These are phyloP conservation scores for Marasmius sp. DNA, from an alignment of 1,284 basidiomycete species.

Conservation along the genomic window DNA sequence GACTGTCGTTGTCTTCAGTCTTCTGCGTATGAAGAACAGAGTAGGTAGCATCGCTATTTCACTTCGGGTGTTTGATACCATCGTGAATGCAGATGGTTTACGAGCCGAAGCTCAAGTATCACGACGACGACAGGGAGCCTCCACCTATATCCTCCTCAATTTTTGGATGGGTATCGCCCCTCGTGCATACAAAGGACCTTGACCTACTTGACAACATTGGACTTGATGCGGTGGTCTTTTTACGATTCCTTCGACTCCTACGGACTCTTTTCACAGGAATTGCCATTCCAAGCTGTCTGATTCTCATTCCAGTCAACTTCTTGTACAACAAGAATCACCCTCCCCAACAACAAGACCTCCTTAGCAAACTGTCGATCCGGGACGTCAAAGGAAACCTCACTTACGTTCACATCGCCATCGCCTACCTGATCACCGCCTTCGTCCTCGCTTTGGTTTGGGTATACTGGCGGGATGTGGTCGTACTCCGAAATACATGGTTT, in stretches of 20 bases:
- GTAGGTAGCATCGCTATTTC: conserved; percentile 31
- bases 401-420: conserved; percentile 74
- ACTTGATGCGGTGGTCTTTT: conserved; percentile 90
- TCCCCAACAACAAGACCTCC: conserved; percentile 49
- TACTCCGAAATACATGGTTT: conserved; percentile 69
- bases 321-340: conserved; percentile 62
- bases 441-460: conserved; percentile 65
- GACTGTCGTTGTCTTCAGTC: conserved; percentile 70
- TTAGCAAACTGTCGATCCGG: conserved; percentile 79
- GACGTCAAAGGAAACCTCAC: conserved; percentile 68
- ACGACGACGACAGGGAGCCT: conserved; percentile 77
- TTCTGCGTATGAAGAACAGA: conserved; percentile 80
- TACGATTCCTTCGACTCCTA: conserved; percentile 89
- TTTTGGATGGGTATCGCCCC: conserved; percentile 87
- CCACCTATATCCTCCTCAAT: conserved; percentile 81
- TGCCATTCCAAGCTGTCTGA: conserved; percentile 64
- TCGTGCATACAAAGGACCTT: conserved; percentile 82
- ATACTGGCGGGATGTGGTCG: conserved; percentile 76
- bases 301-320: conserved; percentile 82
- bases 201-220: conserved; percentile 90
- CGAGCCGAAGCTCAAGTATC: conserved; percentile 87
- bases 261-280: conserved; percentile 76
- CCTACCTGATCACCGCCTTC: conserved; percentile 71
- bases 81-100: conserved; percentile 53
- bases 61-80: neutral